Conservation (phyloP, 2,329 filamentous ascomycete genomes). For the Trichophyton mentagrophytes region DNA sequence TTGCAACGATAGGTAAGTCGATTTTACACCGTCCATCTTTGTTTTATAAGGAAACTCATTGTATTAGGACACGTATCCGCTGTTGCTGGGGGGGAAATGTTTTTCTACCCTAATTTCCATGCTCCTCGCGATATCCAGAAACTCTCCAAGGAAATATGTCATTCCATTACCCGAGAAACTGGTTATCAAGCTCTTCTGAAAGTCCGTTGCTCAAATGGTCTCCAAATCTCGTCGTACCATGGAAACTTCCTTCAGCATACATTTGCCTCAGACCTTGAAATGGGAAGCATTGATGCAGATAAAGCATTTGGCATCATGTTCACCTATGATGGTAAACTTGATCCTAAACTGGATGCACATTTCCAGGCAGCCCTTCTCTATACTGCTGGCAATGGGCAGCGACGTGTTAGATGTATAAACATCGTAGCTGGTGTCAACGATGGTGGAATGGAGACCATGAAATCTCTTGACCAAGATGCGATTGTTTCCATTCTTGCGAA, state of each 20-base stretch:
- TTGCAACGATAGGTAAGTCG: conserved; percentile 69
- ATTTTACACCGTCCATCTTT: not conserved
- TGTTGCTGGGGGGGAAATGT: conserved; percentile 86
- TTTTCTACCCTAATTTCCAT: conserved; percentile 95
- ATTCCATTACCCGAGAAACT: conserved; percentile 76
- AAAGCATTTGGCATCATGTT: conserved; percentile 88
- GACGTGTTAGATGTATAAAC: conserved; percentile 84
- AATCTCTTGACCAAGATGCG: conserved; percentile 90
- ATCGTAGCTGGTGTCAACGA: conserved; percentile 87
- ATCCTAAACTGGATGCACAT: conserved; percentile 88
- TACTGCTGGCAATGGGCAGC: conserved; percentile 78
- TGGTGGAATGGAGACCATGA: conserved; percentile 68
- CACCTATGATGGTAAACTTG: conserved; percentile 93
- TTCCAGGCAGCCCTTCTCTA: conserved; percentile 94
- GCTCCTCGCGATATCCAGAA: conserved; percentile 73
- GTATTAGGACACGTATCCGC: conserved; percentile 62
- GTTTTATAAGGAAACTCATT: conserved; percentile 5
- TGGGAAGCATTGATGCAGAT: conserved; percentile 83
- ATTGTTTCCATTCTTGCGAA: conserved; percentile 81
- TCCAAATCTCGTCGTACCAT: conserved; percentile 88
- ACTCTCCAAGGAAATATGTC: conserved; percentile 70
- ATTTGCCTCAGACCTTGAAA: conserved; percentile 86
- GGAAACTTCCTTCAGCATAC: conserved; percentile 95
- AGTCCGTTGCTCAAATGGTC: conserved; percentile 89
- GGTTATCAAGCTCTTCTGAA: conserved; percentile 97